Conservation (phyloP, 208 protist genomes). For the Porcisia hertigi region DNA sequence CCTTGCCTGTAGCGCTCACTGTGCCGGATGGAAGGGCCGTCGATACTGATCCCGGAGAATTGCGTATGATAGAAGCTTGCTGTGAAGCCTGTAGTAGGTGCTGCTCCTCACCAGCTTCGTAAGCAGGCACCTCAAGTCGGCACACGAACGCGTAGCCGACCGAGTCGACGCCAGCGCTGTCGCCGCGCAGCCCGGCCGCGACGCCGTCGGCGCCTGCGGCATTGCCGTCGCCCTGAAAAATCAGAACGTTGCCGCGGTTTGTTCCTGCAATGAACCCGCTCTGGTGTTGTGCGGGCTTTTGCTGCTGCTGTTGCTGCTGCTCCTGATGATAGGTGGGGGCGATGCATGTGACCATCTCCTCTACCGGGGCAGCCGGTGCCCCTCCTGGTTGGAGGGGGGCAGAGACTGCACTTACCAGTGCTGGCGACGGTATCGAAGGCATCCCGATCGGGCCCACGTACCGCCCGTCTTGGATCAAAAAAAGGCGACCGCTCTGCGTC, state of each 20-base stretch:
- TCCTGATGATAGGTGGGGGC: conserved; percentile 25
- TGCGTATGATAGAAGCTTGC: background rate
- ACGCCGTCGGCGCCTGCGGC: background rate
- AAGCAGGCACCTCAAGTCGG: conserved; percentile 24
- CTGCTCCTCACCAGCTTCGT: conserved; percentile 18
- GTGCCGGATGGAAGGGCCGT: conserved; percentile 1
- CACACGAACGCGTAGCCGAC: conserved; percentile 26
- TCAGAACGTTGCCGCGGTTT: conserved; percentile 59
- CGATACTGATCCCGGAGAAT: background rate
- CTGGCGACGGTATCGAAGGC: conserved; percentile 4
- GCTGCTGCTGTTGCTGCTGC: conserved; percentile 1
- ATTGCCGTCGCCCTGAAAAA: conserved; percentile 62
- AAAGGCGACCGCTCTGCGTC: conserved; percentile 81
- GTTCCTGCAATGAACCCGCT: conserved; percentile 77
- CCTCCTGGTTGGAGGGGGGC: background rate
- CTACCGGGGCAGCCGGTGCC: background rate
- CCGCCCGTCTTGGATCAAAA: conserved; percentile 80
- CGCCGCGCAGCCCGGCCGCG: background rate
- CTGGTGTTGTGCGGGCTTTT: background rate
- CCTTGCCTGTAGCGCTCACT: background rate
- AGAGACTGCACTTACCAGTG: background rate
- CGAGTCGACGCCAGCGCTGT: conserved; percentile 4
- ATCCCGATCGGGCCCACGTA: conserved; percentile 51
- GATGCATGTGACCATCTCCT: conserved; percentile 46
- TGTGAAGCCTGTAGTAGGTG: background rate